phyloP scores from a whole-genome alignment of 2,329 filamentous ascomycete genomes.

The Penicillium sp. region DNA sequence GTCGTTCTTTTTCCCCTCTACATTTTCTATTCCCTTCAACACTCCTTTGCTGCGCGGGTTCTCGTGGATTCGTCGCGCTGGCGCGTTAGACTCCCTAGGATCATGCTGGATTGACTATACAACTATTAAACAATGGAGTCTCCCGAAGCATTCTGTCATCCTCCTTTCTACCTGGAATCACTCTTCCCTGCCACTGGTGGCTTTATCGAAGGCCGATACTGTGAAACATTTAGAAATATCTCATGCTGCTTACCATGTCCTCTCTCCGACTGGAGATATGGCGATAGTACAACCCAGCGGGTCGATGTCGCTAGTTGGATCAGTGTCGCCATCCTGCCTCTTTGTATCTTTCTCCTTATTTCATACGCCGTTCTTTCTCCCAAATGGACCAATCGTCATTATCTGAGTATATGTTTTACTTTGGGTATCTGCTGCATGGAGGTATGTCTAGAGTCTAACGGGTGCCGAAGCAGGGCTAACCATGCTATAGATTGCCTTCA shows the following conservation, averaged over 20 bases:
- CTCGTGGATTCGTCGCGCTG: slow-evolving; percentile 22
- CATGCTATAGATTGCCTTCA: slow-evolving; percentile 67
- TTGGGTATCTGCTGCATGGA: slow-evolving; percentile 72
- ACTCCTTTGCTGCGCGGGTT: slow-evolving; percentile 19
- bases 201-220: slow-evolving; percentile 60
- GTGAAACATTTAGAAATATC: slow-evolving; percentile 46
- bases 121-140: slow-evolving; percentile 20
- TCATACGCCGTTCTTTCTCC: slow-evolving; percentile 77
- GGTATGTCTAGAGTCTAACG: slow-evolving; percentile 43
- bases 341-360: slow-evolving; percentile 68
- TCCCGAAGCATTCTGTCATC: slow-evolving; percentile 53
- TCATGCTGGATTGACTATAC: slow-evolving; percentile 11
- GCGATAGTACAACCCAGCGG: slow-evolving; percentile 52
- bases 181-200: slow-evolving; percentile 58
- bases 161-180: slow-evolving; percentile 63
- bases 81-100: slow-evolving; percentile 17
- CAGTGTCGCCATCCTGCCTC: slow-evolving; percentile 66
- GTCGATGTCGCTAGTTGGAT: slow-evolving; percentile 73
- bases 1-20: slow-evolving; percentile 6
- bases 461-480: slow-evolving; percentile 8
- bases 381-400: slow-evolving; percentile 87
- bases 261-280: slow-evolving; percentile 69
- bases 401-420: slow-evolving; percentile 82
- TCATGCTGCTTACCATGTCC: slow-evolving; percentile 89
- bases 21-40: slow-evolving; percentile 6